Conservation (phyloP, 2,329 filamentous ascomycete genomes). For the Penicillium sp. region DNA sequence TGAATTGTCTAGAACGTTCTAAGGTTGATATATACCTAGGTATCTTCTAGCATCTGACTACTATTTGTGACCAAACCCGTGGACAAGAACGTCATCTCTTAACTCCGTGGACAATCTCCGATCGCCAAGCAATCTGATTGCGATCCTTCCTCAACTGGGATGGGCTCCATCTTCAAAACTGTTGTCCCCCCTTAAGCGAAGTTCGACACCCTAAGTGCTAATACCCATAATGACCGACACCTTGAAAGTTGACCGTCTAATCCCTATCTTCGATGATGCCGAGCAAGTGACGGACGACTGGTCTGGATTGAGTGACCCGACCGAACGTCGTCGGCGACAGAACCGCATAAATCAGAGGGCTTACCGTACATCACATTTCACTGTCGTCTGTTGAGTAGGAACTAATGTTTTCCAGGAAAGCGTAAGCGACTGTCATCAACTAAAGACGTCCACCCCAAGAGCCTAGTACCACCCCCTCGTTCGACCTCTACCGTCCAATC, state of each 20-base stretch:
- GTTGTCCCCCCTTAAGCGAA: neutral
- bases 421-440: conserved; percentile 19
- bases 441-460: conserved; percentile 15
- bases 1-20: neutral
- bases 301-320: conserved; percentile 25
- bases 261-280: neutral
- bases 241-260: neutral
- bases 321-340: conserved; percentile 29
- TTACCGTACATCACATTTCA: conserved; percentile 19
- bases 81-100: neutral
- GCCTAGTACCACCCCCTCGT: neutral
- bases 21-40: no score
- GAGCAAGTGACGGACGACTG: conserved; percentile 21
- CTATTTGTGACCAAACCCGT: neutral
- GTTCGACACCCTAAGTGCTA: neutral
- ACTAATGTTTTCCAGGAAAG: conserved; percentile 13
- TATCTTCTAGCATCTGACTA: neutral
- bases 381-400: neutral
- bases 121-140: neutral
- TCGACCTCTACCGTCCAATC: conserved; percentile 1
- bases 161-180: neutral
- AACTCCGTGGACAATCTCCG: neutral
- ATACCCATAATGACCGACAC: conserved; percentile 4
- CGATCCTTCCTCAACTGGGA: neutral
- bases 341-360: conserved; percentile 33